These are phyloP conservation scores for Carallia pectinifolia DNA, from an alignment of 345 rosid genomes.

Conservation along the genomic window DNA sequence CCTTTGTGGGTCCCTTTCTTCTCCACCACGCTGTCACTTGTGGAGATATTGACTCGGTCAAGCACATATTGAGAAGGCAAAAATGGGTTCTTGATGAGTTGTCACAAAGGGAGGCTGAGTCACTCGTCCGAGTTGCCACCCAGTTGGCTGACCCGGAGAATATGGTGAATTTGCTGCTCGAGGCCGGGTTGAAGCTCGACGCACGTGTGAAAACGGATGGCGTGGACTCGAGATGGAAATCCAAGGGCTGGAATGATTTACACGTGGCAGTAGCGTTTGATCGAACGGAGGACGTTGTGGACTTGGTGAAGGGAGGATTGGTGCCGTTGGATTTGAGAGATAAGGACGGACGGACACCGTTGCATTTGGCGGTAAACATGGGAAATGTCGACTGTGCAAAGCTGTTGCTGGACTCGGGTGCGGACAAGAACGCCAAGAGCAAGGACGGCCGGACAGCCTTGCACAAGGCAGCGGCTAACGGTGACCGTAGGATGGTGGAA, in stretches of 20 bases:
- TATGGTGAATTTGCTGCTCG: conserved; percentile 47
- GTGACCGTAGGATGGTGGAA: conserved; percentile 46
- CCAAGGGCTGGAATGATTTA: conserved; percentile 38
- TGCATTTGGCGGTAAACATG: conserved; percentile 38
- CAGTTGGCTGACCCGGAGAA: conserved; percentile 32
- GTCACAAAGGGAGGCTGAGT: conserved; percentile 35
- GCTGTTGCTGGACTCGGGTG: conserved; percentile 41
- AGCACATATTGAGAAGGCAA: conserved; percentile 45
- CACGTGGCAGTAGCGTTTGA: conserved; percentile 32
- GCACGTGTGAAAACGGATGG: background rate
- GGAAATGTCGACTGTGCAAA: conserved; percentile 35
- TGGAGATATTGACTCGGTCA: conserved; percentile 40
- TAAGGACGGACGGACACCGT: conserved; percentile 40
- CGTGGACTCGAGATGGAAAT: conserved; percentile 16
- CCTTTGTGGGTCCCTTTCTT: conserved; percentile 50
- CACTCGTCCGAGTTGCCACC: conserved; percentile 42
- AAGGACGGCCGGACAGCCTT: conserved; percentile 39
- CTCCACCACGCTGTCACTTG: conserved; percentile 47
- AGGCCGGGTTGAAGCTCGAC: conserved; percentile 37
- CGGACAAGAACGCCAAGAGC: conserved; percentile 34
- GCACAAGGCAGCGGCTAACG: conserved; percentile 35
- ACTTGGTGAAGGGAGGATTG: conserved; percentile 15
- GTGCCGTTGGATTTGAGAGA: conserved; percentile 39
- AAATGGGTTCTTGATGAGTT: conserved; percentile 31
- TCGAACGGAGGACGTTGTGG: conserved; percentile 32